phyloP scores from a whole-genome alignment of 1,284 basidiomycete species.

The Thelephora terrestris region DNA sequence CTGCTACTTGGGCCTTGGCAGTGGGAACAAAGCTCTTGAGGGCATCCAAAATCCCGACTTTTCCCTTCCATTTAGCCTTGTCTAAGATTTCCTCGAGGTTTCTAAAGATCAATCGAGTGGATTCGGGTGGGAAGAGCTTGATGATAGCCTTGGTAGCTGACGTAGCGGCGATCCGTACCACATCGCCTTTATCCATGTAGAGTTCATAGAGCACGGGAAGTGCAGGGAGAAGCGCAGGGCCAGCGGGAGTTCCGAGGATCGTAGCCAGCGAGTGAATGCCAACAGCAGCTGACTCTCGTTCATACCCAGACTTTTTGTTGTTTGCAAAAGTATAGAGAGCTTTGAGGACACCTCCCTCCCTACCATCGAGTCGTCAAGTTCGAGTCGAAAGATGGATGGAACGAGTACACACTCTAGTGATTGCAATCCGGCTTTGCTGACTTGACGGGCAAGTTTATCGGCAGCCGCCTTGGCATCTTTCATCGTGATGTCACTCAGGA shows the following conservation, averaged over 20 bases:
- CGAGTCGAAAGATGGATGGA: constrained; percentile 4
- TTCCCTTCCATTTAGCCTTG: constrained; percentile 89
- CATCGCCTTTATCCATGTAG: constrained; percentile 92
- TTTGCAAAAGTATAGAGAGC: constrained; percentile 65
- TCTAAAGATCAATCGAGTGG: constrained; percentile 67
- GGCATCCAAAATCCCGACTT: constrained; percentile 89
- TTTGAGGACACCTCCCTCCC: constrained; percentile 53
- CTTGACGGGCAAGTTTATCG: constrained; percentile 63
- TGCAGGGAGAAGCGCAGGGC: constrained; percentile 75
- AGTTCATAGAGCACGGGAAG: constrained; percentile 78
- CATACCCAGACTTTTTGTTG: constrained; percentile 87
- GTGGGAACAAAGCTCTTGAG: constrained; percentile 65
- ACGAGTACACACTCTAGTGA: constrained; percentile 32
- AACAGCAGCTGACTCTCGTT: constrained; percentile 87
- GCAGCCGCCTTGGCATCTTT: constrained; percentile 73
- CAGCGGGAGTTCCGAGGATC: constrained; percentile 65
- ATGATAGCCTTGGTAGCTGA: constrained; percentile 81
- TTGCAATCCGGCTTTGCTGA: constrained; percentile 53
- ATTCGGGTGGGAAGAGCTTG: constrained; percentile 79
- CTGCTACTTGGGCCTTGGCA: constrained; percentile 76
- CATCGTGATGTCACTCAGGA: constrained; percentile 5
- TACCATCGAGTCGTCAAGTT: constrained; percentile 19
- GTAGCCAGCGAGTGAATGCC: constrained; percentile 73
- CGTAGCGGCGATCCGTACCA: constrained; percentile 77
- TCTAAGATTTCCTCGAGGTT: constrained; percentile 68